Evolutionary conservation across 2,329 filamentous ascomycete species (phyloP).

Genomic region (Epichloe amarillans): DNA sequence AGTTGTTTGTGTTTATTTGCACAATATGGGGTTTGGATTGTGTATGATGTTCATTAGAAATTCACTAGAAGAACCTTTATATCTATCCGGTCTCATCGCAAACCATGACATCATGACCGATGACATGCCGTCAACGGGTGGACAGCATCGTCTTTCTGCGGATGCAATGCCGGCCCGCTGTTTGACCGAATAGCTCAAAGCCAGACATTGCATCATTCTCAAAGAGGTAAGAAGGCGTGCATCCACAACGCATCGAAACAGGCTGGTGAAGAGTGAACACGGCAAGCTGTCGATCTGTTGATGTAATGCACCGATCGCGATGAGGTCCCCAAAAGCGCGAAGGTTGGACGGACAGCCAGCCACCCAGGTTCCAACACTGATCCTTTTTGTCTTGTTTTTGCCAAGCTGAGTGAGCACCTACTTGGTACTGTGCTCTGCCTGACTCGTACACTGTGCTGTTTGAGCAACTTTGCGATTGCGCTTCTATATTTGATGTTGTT

Average conservation of each 20-base stretch:
- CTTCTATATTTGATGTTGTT: not conserved
- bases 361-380: not conserved
- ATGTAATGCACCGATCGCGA: not conserved
- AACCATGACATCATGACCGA: constrained; percentile 3
- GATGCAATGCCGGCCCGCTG: not conserved
- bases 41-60: not conserved
- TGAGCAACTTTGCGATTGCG: not conserved
- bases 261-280: not conserved
- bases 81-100: not conserved
- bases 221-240: not conserved
- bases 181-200: not conserved
- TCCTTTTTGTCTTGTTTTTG: not conserved
- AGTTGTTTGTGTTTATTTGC: not conserved
- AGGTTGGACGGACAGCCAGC: not conserved
- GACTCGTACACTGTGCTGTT: too few relatives aligned
- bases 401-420: not conserved
- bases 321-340: not conserved
- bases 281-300: not conserved
- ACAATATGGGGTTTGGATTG: not conserved
- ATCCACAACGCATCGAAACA: not conserved
- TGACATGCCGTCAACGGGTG: constrained; percentile 1
- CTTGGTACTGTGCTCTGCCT: too few relatives aligned
- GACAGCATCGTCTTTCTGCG: not conserved
- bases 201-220: constrained; percentile 2
- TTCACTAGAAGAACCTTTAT: not conserved